Conservation (phyloP, 2,329 filamentous ascomycete species). For the Penicillium hesseltinei region DNA sequence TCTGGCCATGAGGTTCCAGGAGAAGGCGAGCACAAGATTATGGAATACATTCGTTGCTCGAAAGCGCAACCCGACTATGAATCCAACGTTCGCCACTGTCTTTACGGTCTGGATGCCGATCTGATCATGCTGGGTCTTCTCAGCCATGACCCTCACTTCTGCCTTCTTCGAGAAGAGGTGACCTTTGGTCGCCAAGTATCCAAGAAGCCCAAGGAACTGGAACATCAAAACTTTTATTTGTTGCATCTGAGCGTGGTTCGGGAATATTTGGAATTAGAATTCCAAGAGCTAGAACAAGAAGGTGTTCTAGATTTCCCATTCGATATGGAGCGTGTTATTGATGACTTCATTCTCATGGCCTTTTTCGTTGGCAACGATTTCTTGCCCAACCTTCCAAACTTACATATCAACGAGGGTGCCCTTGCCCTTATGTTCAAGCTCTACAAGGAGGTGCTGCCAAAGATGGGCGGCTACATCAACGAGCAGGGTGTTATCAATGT, state of each 20-base stretch:
- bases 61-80: constrained; percentile 94
- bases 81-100: constrained; percentile 88
- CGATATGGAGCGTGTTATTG: constrained; percentile 93
- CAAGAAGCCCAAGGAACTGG: constrained; percentile 89
- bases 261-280: constrained; percentile 95
- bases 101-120: constrained; percentile 96
- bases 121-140: constrained; percentile 97
- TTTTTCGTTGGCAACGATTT: constrained; percentile 99
- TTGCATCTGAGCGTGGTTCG: constrained; percentile 96
- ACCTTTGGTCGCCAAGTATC: constrained; percentile 89
- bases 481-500: constrained; percentile 91
- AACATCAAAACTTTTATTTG: constrained; percentile 98
- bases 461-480: constrained; percentile 92
- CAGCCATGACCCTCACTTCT: constrained; percentile 98
- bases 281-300: constrained; percentile 81
- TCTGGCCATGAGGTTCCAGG: constrained; percentile 97
- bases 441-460: constrained; percentile 86
- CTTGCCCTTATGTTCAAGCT: constrained; percentile 95
- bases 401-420: constrained; percentile 98
- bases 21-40: constrained; percentile 99
- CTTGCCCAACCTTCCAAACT: constrained; percentile 87
- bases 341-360: constrained; percentile 99
- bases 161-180: constrained; percentile 92
- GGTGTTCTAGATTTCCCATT: constrained; percentile 73
- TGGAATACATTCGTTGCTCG: constrained; percentile 98